These are phyloP conservation scores for Symbiodinium pilosum DNA, from an alignment of 73 alveolate genomes.

Conservation along the genomic window DNA sequence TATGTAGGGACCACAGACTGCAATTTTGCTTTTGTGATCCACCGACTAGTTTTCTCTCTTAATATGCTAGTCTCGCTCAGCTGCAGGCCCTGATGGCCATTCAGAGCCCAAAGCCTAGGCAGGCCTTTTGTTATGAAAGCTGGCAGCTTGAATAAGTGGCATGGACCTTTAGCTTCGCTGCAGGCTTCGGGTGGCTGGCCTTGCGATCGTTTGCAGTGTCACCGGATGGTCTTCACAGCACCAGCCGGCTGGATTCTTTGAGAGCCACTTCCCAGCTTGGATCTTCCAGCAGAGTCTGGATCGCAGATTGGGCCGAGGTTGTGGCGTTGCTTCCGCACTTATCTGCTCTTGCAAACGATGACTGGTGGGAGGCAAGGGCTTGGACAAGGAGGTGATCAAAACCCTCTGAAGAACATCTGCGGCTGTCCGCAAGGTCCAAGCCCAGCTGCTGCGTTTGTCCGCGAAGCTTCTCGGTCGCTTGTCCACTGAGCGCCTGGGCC, in stretches of 20 bases:
- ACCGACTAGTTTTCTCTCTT: too few relatives aligned
- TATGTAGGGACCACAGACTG: background rate
- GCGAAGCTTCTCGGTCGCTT: conserved; percentile 41
- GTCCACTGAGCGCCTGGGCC: conserved; percentile 15
- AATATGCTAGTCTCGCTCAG: background rate
- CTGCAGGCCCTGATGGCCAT: conserved; percentile 47
- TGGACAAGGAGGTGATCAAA: background rate
- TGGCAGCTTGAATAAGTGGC: background rate
- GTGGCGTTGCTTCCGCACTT: conserved; percentile 49
- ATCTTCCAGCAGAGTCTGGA: background rate
- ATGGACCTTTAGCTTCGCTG: background rate
- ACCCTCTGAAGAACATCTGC: too few relatives aligned
- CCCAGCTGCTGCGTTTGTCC: conserved; percentile 58
- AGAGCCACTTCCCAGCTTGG: background rate
- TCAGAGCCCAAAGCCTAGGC: conserved; percentile 93
- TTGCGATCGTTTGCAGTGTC: conserved; percentile 72
- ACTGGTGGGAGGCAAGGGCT: conserved; percentile 83
- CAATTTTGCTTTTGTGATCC: background rate
- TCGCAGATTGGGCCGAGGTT: conserved; percentile 28
- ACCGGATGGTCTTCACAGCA: conserved; percentile 32
- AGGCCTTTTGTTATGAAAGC: background rate
- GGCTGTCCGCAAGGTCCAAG: conserved; percentile 36
- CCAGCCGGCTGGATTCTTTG: background rate
- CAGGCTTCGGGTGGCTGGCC: conserved; percentile 78
- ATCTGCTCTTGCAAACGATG: conserved; percentile 60